Evolutionary conservation across 176 grass and related monocot species (phyloP).

Genomic region (Metroxylon sagu): DNA sequence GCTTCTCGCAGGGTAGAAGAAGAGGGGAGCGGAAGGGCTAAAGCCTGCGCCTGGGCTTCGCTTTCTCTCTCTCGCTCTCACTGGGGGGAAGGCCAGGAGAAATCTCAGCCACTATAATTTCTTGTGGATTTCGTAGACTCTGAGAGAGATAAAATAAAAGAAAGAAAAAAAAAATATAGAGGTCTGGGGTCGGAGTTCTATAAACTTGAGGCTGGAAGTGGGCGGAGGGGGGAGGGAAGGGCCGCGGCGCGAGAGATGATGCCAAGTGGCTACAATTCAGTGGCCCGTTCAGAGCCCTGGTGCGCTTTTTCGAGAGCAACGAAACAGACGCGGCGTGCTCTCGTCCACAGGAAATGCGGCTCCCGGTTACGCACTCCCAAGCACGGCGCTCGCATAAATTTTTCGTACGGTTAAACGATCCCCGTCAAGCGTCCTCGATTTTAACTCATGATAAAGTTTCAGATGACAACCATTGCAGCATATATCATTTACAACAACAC

Average conservation of each 20-base stretch:
- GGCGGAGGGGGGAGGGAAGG: too few relatives aligned
- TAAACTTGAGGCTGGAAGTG: not conserved
- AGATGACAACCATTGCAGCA: too few relatives aligned
- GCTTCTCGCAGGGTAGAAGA: conserved; percentile 11
- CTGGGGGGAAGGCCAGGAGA: conserved; percentile 12
- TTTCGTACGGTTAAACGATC: not conserved
- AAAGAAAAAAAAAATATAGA: not conserved
- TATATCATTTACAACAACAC: too few relatives aligned
- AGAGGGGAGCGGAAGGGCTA: conserved; percentile 1
- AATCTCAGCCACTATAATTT: conserved; percentile 93
- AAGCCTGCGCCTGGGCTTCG: too few relatives aligned
- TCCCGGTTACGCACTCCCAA: too few relatives aligned
- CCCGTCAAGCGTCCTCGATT: too few relatives aligned
- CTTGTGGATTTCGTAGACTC: conserved; percentile 64
- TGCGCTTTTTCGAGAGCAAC: not conserved
- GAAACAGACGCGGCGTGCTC: too few relatives aligned
- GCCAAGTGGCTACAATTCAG: not conserved
- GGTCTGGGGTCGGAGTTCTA: too few relatives aligned
- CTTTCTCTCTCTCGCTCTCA: too few relatives aligned
- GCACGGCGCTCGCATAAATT: not conserved
- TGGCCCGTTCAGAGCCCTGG: not conserved
- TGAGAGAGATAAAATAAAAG: not conserved
- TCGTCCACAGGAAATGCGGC: not conserved
- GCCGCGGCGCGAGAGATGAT: not conserved
- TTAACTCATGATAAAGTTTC: too few relatives aligned